These are phyloP conservation scores for Pyrenophora tritici-repentis DNA, from an alignment of 2,329 filamentous ascomycete genomes.

Conservation along the genomic window DNA sequence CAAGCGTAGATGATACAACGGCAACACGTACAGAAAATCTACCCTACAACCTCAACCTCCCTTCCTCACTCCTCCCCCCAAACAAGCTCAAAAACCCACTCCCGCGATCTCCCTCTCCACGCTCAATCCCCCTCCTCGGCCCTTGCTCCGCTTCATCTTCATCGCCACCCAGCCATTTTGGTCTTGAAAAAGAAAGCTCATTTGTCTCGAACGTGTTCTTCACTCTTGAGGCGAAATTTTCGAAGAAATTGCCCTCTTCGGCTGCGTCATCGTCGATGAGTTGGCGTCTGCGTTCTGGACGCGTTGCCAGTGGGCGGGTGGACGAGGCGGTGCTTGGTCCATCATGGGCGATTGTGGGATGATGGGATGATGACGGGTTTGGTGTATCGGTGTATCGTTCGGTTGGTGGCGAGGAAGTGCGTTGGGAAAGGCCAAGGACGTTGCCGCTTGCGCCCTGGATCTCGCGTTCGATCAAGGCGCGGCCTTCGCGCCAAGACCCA, in stretches of 20 bases:
- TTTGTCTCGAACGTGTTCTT: conserved; percentile 89
- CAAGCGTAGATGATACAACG: neutral
- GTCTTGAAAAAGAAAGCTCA: conserved; percentile 58
- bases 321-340: conserved; percentile 13
- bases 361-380: conserved; percentile 6
- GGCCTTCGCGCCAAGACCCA: conserved; percentile 88
- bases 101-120: conserved; percentile 15
- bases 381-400: conserved; percentile 36
- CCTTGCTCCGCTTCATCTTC: conserved; percentile 35
- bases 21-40: no score
- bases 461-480: conserved; percentile 87
- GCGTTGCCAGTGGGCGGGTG: conserved; percentile 5
- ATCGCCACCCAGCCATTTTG: conserved; percentile 77
- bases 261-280: conserved; percentile 62
- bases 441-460: conserved; percentile 53
- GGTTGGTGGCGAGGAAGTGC: conserved; percentile 19
- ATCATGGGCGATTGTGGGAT: neutral
- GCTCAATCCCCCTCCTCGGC: conserved; percentile 6
- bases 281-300: conserved; percentile 27
- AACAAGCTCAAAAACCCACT: conserved; percentile 38
- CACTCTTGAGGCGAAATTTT: conserved; percentile 80
- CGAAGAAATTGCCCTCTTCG: conserved; percentile 79
- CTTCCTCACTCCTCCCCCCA: conserved; percentile 42
- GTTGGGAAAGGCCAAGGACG: conserved; percentile 36
- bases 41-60: conserved; percentile 38